Evolutionary conservation across 2,329 filamentous ascomycete species (phyloP).

Genomic region (Paecilomyces sp.): DNA sequence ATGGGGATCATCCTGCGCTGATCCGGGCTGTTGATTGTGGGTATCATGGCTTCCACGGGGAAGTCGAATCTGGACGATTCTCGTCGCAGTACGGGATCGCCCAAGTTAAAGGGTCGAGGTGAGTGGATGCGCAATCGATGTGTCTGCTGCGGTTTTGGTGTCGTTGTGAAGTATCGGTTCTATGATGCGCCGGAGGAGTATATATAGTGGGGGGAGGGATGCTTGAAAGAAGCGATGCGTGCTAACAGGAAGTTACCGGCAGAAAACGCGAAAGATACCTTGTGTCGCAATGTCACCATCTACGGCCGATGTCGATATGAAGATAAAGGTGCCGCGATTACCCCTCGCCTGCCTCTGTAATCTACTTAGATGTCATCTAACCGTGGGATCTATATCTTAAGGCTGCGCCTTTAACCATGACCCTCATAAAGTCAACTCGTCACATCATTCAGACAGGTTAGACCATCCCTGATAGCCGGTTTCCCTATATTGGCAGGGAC

Average conservation of each 20-base stretch:
- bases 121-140: conserved; percentile 15
- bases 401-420: conserved; percentile 85
- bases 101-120: conserved; percentile 44
- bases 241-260: conserved; percentile 5
- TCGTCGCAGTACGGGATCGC: conserved; percentile 39
- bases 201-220: neutral
- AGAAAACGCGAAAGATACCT: conserved; percentile 78
- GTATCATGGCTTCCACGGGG: conserved; percentile 36
- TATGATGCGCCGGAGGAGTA: neutral
- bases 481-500: neutral
- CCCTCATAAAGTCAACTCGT: conserved; percentile 51
- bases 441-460: conserved; percentile 34
- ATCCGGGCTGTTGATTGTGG: conserved; percentile 24
- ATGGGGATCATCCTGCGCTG: conserved; percentile 33
- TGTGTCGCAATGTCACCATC: conserved; percentile 87
- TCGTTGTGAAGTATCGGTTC: neutral
- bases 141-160: neutral
- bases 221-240: neutral
- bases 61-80: conserved; percentile 39
- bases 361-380: conserved; percentile 9
- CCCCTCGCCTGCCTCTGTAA: conserved; percentile 1
- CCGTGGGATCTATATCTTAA: conserved; percentile 19
- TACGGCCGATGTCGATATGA: conserved; percentile 91
- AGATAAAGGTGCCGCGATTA: conserved; percentile 56
- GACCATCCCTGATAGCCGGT: conserved; percentile 5